phyloP scores from a whole-genome alignment of 1,284 basidiomycete genomes.

The Rhizoctonia solani region DNA sequence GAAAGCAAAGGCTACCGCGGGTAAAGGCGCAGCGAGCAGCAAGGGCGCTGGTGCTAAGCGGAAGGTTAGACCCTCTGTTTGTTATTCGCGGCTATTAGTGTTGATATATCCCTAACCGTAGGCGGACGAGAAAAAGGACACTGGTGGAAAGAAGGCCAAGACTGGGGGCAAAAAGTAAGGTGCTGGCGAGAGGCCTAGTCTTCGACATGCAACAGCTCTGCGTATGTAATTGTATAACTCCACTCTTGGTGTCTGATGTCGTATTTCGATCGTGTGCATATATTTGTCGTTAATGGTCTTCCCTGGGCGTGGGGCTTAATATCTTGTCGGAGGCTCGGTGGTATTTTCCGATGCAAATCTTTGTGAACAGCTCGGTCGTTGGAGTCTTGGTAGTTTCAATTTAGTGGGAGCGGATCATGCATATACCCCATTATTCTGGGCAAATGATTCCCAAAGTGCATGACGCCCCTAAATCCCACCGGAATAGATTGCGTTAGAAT shows the following conservation, averaged over 20 bases:
- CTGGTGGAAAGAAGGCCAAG: slow-evolving; percentile 43
- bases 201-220: background rate
- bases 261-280: too few relatives aligned
- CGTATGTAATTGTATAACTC: too few relatives aligned
- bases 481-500: too few relatives aligned
- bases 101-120: background rate
- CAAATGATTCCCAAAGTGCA: background rate
- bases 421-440: slow-evolving; percentile 1
- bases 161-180: slow-evolving; percentile 41
- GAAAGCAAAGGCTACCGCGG: slow-evolving; percentile 43
- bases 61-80: slow-evolving; percentile 54
- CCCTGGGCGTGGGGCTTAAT: too few relatives aligned
- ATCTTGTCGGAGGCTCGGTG: too few relatives aligned
- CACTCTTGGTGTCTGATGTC: too few relatives aligned
- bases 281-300: too few relatives aligned
- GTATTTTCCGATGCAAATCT: too few relatives aligned
- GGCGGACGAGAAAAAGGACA: slow-evolving; percentile 43
- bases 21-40: slow-evolving; percentile 38
- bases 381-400: too few relatives aligned
- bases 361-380: too few relatives aligned
- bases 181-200: background rate
- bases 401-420: too few relatives aligned
- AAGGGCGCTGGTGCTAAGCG: slow-evolving; percentile 61
- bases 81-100: background rate
- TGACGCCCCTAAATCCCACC: too few relatives aligned